phyloP scores from a whole-genome alignment of 305 asterid genomes.

The Fraxinus baroniana region DNA sequence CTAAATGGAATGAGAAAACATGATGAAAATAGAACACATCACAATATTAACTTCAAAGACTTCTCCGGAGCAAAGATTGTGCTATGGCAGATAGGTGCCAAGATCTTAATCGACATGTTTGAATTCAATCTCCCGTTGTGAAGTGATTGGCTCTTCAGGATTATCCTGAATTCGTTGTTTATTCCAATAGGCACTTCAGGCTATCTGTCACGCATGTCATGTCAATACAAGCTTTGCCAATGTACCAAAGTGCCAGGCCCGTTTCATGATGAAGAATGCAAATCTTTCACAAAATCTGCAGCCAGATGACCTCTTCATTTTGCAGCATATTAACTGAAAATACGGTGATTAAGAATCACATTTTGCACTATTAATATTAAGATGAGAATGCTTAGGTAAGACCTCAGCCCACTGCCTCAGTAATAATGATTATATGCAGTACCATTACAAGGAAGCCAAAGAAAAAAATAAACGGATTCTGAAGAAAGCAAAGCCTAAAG shows the following conservation, averaged over 20 bases:
- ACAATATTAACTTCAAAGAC: not conserved
- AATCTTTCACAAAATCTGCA: not conserved
- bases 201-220: not conserved
- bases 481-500: not conserved
- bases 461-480: not conserved
- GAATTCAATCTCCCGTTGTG: not conserved
- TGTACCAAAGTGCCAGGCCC: not conserved
- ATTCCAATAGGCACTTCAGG: not conserved
- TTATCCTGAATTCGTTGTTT: not conserved
- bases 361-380: not conserved
- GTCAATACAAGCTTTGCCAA: not conserved
- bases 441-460: not conserved
- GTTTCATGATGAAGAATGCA: not conserved
- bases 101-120: not conserved
- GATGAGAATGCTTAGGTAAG: not conserved
- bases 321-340: not conserved
- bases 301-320: not conserved
- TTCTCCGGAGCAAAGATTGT: not conserved
- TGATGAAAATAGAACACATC: not conserved
- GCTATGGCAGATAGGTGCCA: not conserved
- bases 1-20: not conserved
- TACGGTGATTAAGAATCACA: not conserved
- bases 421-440: not conserved
- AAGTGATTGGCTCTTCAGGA: not conserved
- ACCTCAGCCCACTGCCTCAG: not conserved